A percentile compares a stretch with the other conserved stretches of the same genome.
Evolutionary conservation across 164 flowering plant genomes (phyloP).

Genomic region (Tetracentron sinense): DNA sequence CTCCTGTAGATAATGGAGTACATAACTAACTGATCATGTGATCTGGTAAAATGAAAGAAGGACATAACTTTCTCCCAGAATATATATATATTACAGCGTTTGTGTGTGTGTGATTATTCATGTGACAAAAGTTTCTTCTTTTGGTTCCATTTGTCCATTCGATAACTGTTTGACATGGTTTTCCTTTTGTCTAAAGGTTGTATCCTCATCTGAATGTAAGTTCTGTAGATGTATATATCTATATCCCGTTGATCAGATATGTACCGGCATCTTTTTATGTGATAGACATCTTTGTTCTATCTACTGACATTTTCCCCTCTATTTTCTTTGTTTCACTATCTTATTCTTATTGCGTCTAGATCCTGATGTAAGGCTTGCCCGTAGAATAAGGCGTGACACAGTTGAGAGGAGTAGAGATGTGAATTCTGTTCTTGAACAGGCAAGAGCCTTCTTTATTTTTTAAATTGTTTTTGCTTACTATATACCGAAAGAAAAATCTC

Average conservation of each 20-base stretch:
- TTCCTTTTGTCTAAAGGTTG: too few relatives aligned
- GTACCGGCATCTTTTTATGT: not conserved
- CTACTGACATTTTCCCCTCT: not conserved
- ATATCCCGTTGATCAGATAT: not conserved
- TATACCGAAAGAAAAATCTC: not conserved
- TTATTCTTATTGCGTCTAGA: slow-evolving; percentile 39
- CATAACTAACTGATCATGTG: too few relatives aligned
- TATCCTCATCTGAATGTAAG: not conserved
- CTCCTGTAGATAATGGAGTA: too few relatives aligned
- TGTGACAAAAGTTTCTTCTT: too few relatives aligned
- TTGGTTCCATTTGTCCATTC: too few relatives aligned
- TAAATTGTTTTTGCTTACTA: too few relatives aligned
- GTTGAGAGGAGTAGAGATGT: slow-evolving; percentile 94
- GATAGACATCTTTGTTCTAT: too few relatives aligned
- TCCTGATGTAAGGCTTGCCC: slow-evolving; percentile 99
- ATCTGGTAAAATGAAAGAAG: too few relatives aligned
- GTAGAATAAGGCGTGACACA: slow-evolving; percentile 92
- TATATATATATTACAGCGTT: too few relatives aligned
- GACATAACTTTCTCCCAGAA: too few relatives aligned
- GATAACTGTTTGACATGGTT: too few relatives aligned
- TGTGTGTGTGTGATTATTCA: too few relatives aligned
- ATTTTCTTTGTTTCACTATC: not conserved
- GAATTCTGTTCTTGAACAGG: slow-evolving; percentile 92
- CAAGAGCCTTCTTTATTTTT: slow-evolving; percentile 17
- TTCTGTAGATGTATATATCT: not conserved